These are phyloP conservation scores for Ceratocystis cubensis DNA, from an alignment of 2,329 filamentous ascomycete species.

Conservation along the genomic window DNA sequence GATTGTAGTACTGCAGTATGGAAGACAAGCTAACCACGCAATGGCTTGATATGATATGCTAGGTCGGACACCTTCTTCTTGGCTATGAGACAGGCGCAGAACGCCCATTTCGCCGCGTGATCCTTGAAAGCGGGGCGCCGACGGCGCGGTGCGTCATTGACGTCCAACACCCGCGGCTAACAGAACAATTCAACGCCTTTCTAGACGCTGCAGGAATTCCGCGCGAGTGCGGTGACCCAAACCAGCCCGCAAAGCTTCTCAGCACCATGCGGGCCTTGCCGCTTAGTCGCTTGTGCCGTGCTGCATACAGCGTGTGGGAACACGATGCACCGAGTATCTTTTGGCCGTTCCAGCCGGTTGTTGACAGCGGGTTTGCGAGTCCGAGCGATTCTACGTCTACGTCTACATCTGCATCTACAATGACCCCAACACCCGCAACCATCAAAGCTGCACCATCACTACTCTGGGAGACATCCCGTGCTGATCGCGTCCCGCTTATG, in stretches of 20 bases:
- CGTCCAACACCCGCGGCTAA: slow-evolving; percentile 43
- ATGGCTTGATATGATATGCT: background rate
- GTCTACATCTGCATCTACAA: slow-evolving; percentile 34
- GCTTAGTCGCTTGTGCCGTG: slow-evolving; percentile 26
- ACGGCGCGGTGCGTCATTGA: slow-evolving; percentile 42
- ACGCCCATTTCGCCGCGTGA: slow-evolving; percentile 39
- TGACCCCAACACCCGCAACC: slow-evolving; percentile 27
- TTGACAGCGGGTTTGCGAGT: slow-evolving; percentile 43
- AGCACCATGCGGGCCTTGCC: slow-evolving; percentile 31
- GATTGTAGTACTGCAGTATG: background rate
- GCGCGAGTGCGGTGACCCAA: slow-evolving; percentile 26
- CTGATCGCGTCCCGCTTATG: slow-evolving; percentile 36
- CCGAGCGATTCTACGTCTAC: too few relatives aligned
- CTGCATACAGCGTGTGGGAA: slow-evolving; percentile 7
- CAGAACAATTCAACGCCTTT: slow-evolving; percentile 44
- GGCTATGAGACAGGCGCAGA: slow-evolving; percentile 31
- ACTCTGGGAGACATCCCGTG: slow-evolving; percentile 29
- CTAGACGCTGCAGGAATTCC: background rate
- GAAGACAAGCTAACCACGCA: slow-evolving; percentile 19
- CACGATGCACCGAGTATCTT: slow-evolving; percentile 27
- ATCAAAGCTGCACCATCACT: slow-evolving; percentile 36
- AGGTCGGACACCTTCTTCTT: slow-evolving; percentile 58
- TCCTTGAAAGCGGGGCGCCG: slow-evolving; percentile 46
- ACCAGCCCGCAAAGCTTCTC: slow-evolving; percentile 31
- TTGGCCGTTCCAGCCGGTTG: slow-evolving; percentile 58